phyloP scores from a whole-genome alignment of 306 rosid species.

The Betula pendula region DNA sequence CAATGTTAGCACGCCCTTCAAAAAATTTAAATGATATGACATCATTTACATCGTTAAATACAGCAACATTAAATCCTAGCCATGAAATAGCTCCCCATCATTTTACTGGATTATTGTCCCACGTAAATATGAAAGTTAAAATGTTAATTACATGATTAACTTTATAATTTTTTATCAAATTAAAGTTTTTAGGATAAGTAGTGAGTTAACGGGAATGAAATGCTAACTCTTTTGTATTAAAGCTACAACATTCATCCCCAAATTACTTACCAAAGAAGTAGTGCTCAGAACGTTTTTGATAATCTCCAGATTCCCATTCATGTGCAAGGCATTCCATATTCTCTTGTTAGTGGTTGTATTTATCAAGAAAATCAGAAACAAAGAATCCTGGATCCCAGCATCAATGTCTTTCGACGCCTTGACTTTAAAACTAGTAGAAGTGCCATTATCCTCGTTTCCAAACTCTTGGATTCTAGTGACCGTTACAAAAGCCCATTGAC shows the following conservation, averaged over 20 bases:
- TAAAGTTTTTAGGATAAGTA: too few species aligned
- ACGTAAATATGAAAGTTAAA: too few species aligned
- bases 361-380: constrained; percentile 46
- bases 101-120: too few species aligned
- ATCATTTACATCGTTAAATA: too few species aligned
- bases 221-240: not conserved
- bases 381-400: constrained; percentile 15
- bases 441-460: constrained; percentile 20
- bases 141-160: too few species aligned
- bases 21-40: too few species aligned
- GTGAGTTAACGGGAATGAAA: too few species aligned
- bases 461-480: constrained; percentile 40
- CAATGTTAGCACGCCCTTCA: too few species aligned
- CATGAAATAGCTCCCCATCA: too few species aligned
- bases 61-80: too few species aligned
- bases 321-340: constrained; percentile 60
- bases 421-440: constrained; percentile 47
- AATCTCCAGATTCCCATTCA: constrained; percentile 35
- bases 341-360: constrained; percentile 47
- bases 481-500: constrained; percentile 47
- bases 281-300: constrained; percentile 40
- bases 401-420: constrained; percentile 39
- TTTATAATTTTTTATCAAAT: too few species aligned
- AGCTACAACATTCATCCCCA: not conserved
- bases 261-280: constrained; percentile 42